Conservation (phyloP, 2,329 filamentous ascomycete species). For the Ceratocystis variospora region DNA sequence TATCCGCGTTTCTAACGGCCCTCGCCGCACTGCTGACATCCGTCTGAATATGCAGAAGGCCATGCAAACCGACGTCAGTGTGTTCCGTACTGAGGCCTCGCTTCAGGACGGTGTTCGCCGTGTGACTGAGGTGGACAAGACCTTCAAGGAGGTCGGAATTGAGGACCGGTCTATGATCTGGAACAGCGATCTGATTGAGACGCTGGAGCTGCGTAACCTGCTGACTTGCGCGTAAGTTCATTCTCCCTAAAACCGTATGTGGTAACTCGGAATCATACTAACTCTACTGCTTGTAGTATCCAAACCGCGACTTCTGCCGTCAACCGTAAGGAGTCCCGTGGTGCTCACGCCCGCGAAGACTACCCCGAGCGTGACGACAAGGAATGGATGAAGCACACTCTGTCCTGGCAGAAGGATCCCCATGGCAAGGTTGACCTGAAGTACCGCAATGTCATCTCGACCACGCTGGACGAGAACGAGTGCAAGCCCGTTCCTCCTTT, state of each 20-base stretch:
- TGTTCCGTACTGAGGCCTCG: conserved; percentile 89
- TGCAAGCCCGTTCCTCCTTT: conserved; percentile 94
- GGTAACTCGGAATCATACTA: conserved; percentile 17
- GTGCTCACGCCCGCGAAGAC: conserved; percentile 93
- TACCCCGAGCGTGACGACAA: conserved; percentile 88
- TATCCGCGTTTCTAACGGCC: conserved; percentile 68
- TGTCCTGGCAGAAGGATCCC: conserved; percentile 87
- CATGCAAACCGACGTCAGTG: conserved; percentile 94
- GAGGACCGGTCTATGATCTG: conserved; percentile 99
- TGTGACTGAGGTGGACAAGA: conserved; percentile 71
- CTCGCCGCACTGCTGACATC: conserved; percentile 79
- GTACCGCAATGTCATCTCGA: conserved; percentile 70
- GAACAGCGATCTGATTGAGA: conserved; percentile 96
- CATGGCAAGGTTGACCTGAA: conserved; percentile 75
- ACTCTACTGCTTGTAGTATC: conserved; percentile 35
- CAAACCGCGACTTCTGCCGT: conserved; percentile 87
- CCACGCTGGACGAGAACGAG: conserved; percentile 85
- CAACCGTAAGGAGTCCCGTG: conserved; percentile 92
- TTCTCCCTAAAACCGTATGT: neutral
- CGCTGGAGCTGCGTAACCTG: conserved; percentile 85
- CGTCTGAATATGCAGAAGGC: conserved; percentile 90
- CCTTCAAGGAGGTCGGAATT: conserved; percentile 73
- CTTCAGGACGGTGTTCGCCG: conserved; percentile 85
- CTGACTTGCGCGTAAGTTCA: conserved; percentile 81
- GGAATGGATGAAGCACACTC: conserved; percentile 99